These are phyloP conservation scores for Neckera pumila DNA, from an alignment of 225 moss, liverwort and hornwort species.

Conservation along the genomic window DNA sequence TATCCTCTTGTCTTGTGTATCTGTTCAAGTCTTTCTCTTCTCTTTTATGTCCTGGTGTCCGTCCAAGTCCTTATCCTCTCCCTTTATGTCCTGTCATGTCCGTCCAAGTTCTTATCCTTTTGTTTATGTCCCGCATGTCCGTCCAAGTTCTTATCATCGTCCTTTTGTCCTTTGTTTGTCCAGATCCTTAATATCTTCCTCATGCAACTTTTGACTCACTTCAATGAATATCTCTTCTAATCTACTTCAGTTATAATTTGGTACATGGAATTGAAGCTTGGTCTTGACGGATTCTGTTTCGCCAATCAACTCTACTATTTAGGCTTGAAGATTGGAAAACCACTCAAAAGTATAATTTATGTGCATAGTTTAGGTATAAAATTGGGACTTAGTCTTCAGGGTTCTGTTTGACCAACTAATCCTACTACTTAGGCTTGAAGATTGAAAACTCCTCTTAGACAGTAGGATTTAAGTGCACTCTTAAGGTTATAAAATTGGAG, in stretches of 20 bases:
- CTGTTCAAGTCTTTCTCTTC: fast-evolving
- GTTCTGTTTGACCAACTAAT: fast-evolving
- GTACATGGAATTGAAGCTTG: too few relatives aligned
- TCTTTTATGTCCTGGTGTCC: fast-evolving
- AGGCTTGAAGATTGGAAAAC: too few relatives aligned
- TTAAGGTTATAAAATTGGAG: neutral
- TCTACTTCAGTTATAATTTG: neutral
- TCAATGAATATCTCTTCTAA: neutral
- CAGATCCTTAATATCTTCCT: fast-evolving
- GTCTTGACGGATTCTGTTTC: too few relatives aligned
- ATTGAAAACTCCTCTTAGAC: neutral
- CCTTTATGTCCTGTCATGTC: fast-evolving
- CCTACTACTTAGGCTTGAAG: neutral
- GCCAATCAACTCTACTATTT: neutral
- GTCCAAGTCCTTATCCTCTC: fast-evolving
- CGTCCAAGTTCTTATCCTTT: fast-evolving
- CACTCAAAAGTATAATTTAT: too few relatives aligned
- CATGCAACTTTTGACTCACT: neutral
- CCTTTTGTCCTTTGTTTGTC: too few relatives aligned
- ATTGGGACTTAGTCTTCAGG: fast-evolving
- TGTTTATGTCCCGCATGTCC: too few relatives aligned
- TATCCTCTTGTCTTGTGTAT: neutral
- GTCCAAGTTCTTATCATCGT: too few relatives aligned
- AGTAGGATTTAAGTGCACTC: neutral
- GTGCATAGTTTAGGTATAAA: fast-evolving